These are phyloP conservation scores for Marasmius tenuissimus DNA, from an alignment of 1,284 basidiomycete species.

Conservation along the genomic window DNA sequence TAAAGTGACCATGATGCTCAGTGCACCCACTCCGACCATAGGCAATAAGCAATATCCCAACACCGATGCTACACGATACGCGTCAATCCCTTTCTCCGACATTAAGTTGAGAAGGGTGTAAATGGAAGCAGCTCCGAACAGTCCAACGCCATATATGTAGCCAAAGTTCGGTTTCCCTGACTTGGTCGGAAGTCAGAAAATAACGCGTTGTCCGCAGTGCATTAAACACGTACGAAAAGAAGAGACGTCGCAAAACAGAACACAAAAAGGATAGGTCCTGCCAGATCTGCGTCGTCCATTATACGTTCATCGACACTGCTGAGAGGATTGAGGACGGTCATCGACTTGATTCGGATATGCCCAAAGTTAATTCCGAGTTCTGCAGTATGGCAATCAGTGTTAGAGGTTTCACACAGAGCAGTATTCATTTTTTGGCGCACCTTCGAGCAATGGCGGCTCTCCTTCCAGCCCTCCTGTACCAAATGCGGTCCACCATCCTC, in stretches of 20 bases:
- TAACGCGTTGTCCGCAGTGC: background rate
- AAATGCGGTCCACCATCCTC: slow-evolving; percentile 93
- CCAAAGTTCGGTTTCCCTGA: slow-evolving; percentile 99
- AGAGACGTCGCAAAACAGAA: slow-evolving; percentile 93
- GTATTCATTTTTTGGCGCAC: slow-evolving; percentile 40
- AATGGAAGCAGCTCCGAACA: slow-evolving; percentile 92
- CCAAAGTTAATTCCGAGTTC: slow-evolving; percentile 98
- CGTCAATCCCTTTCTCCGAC: slow-evolving; percentile 95
- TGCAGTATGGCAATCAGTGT: slow-evolving; percentile 30
- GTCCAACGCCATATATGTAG: slow-evolving; percentile 97
- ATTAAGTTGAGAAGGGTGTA: slow-evolving; percentile 97
- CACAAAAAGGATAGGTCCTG: slow-evolving; percentile 93
- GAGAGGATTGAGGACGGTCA: slow-evolving; percentile 95
- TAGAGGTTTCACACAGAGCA: slow-evolving; percentile 1
- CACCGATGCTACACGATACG: slow-evolving; percentile 94
- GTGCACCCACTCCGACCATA: slow-evolving; percentile 92
- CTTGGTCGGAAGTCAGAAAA: slow-evolving; percentile 39
- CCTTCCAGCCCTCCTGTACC: slow-evolving; percentile 95
- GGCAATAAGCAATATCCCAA: slow-evolving; percentile 97
- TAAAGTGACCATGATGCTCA: slow-evolving; percentile 86
- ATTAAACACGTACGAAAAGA: slow-evolving; percentile 69
- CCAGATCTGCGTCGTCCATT: slow-evolving; percentile 99
- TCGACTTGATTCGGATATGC: slow-evolving; percentile 92
- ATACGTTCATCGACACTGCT: slow-evolving; percentile 88
- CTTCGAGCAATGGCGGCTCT: slow-evolving; percentile 90